A percentile compares a stretch with the other conserved stretches of the same genome.
phyloP scores from a whole-genome alignment of 805 yeast genomes.

The Yamadazyma laniorum region DNA sequence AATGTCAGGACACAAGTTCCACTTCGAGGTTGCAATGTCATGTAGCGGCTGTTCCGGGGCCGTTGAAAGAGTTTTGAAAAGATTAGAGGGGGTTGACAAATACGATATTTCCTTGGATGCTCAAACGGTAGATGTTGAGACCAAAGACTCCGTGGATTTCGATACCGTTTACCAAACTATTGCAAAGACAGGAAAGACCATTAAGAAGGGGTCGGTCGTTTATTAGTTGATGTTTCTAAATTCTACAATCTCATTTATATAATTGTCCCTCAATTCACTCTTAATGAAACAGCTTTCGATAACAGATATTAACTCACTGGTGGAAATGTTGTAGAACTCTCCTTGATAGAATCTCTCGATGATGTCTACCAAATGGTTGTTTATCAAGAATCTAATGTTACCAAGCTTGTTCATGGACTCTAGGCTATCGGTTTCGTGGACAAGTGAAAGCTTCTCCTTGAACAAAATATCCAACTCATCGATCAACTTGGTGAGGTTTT shows the following conservation, averaged over 20 bases:
- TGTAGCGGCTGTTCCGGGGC: slow-evolving; percentile 90
- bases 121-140: slow-evolving; percentile 78
- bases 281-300: slow-evolving; percentile 45
- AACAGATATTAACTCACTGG: slow-evolving; percentile 44
- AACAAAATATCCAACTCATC: slow-evolving; percentile 23
- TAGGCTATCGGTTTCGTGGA: slow-evolving; percentile 18
- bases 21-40: slow-evolving; percentile 79
- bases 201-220: slow-evolving; percentile 32
- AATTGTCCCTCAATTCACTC: slow-evolving; percentile 44
- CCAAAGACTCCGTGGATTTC: slow-evolving; percentile 53
- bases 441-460: slow-evolving; percentile 17
- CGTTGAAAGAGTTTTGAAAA: slow-evolving; percentile 69
- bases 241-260: slow-evolving; percentile 46
- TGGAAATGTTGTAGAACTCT: slow-evolving; percentile 46
- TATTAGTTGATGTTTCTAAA: slow-evolving; percentile 29
- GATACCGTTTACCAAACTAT: slow-evolving; percentile 81
- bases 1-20: slow-evolving; percentile 60
- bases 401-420: slow-evolving; percentile 26
- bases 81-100: slow-evolving; percentile 69
- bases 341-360: slow-evolving; percentile 52
- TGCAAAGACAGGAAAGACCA: slow-evolving; percentile 86
- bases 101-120: slow-evolving; percentile 73
- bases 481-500: slow-evolving; percentile 28
- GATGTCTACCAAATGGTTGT: slow-evolving; percentile 44
- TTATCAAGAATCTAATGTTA: slow-evolving; percentile 32